These are phyloP conservation scores for Coemansia sp. DNA, from an alignment of 192 early-diverging fungal genomes.

Conservation along the genomic window DNA sequence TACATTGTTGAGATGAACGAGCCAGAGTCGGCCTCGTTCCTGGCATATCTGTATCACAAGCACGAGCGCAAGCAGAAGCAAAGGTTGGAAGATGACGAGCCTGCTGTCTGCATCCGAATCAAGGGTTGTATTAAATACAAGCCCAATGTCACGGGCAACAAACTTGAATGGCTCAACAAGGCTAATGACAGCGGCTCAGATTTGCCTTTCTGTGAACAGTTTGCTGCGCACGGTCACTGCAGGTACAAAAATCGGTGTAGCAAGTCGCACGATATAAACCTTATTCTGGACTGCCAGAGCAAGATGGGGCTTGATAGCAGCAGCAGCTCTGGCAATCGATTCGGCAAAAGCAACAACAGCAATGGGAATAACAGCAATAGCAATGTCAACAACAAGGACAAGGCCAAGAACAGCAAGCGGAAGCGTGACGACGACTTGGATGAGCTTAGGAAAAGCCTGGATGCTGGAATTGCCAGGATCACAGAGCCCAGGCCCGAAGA, in stretches of 20 bases:
- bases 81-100: conserved; percentile 16
- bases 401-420: conserved; percentile 13
- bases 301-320: conserved; percentile 5
- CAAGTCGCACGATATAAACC: conserved; percentile 80
- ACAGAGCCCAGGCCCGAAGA: neutral
- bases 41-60: conserved; percentile 50
- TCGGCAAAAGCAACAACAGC: neutral
- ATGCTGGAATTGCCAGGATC: neutral
- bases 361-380: neutral
- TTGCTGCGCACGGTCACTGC: conserved; percentile 86
- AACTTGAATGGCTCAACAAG: neutral
- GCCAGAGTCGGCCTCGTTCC: conserved; percentile 29
- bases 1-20: conserved; percentile 59
- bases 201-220: conserved; percentile 71
- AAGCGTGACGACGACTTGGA: conserved; percentile 12
- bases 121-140: conserved; percentile 18
- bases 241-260: conserved; percentile 64
- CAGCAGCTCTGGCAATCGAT: too few relatives aligned
- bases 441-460: neutral
- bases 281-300: conserved; percentile 76
- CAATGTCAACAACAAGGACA: neutral
- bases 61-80: conserved; percentile 33
- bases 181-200: neutral
- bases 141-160: conserved; percentile 2
- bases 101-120: conserved; percentile 24